phyloP scores from a whole-genome alignment of 257 asterid genomes.

The Penstemon newberryi region DNA sequence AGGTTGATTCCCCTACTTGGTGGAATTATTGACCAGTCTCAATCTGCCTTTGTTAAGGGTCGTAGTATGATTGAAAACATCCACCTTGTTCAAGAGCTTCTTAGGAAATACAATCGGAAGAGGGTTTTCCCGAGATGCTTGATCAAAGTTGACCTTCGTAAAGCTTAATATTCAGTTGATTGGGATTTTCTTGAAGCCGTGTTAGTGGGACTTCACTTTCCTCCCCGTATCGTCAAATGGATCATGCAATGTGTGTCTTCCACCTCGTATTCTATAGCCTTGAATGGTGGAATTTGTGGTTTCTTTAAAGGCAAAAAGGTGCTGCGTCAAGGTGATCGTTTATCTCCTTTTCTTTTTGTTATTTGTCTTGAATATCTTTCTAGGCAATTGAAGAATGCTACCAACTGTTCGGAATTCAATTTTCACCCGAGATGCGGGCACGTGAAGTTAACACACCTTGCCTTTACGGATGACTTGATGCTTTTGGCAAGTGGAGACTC shows the following conservation, averaged over 20 bases:
- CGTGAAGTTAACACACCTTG: neutral
- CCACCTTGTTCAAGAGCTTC: neutral
- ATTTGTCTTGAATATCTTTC: neutral
- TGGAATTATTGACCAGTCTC: neutral
- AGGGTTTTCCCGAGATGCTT: too few species aligned
- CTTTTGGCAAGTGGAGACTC: neutral
- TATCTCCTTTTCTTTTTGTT: neutral
- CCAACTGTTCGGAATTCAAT: neutral
- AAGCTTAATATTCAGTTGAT: neutral
- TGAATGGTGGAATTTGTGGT: neutral
- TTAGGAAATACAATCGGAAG: neutral
- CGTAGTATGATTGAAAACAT: neutral
- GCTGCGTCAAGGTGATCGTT: neutral
- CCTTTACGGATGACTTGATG: neutral
- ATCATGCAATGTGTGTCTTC: too few species aligned
- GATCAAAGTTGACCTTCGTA: too few species aligned
- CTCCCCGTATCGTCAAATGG: too few species aligned
- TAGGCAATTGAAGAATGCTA: neutral
- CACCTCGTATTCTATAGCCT: neutral
- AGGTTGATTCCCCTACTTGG: neutral
- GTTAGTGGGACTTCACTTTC: neutral
- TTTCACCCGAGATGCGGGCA: neutral
- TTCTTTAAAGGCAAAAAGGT: neutral
- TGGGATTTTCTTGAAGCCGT: neutral
- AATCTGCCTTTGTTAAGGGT: neutral